phyloP scores from a whole-genome alignment of 2,329 filamentous ascomycete species.

The Stromatinia cepivora region DNA sequence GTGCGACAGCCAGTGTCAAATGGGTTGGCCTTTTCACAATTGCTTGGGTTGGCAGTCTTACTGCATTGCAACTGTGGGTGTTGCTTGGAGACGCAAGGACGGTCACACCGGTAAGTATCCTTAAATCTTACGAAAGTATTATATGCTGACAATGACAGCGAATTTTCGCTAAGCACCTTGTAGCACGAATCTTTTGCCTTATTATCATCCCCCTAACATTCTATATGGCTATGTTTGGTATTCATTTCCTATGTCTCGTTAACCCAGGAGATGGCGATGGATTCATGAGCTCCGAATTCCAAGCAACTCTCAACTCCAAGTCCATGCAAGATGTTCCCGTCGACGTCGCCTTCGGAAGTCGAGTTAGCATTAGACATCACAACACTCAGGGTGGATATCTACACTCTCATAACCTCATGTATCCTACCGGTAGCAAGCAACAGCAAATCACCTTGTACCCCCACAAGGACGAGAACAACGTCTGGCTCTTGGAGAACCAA shows the following conservation, averaged over 20 bases:
- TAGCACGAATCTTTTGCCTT: slow-evolving; percentile 86
- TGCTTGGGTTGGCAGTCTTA: slow-evolving; percentile 93
- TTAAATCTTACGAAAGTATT: background rate
- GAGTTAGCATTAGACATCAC: slow-evolving; percentile 83
- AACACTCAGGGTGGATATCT: slow-evolving; percentile 98
- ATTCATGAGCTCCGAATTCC: slow-evolving; percentile 99
- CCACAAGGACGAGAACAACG: slow-evolving; percentile 98
- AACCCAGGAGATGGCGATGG: slow-evolving; percentile 98
- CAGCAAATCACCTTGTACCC: slow-evolving; percentile 98
- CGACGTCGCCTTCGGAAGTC: slow-evolving; percentile 86
- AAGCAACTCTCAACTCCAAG: slow-evolving; percentile 95
- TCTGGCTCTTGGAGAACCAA: slow-evolving; percentile 93
- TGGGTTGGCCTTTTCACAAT: slow-evolving; percentile 99
- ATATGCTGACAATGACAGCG: slow-evolving; percentile 50
- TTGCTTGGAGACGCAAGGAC: slow-evolving; percentile 85
- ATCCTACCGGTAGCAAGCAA: slow-evolving; percentile 94
- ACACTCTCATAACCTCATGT: slow-evolving; percentile 97
- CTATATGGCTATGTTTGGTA: slow-evolving; percentile 96
- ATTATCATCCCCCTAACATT: slow-evolving; percentile 86
- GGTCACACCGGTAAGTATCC: slow-evolving; percentile 66
- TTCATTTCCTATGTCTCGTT: slow-evolving; percentile 89
- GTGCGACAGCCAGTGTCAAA: slow-evolving; percentile 92
- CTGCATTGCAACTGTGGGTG: slow-evolving; percentile 90
- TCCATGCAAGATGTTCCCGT: slow-evolving; percentile 93
- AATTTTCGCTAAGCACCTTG: slow-evolving; percentile 89